Percentiles rank a stretch among this genome's conserved stretches.
phyloP scores from a whole-genome alignment of 2,329 filamentous ascomycete genomes.

The Cladosporium phlei region DNA sequence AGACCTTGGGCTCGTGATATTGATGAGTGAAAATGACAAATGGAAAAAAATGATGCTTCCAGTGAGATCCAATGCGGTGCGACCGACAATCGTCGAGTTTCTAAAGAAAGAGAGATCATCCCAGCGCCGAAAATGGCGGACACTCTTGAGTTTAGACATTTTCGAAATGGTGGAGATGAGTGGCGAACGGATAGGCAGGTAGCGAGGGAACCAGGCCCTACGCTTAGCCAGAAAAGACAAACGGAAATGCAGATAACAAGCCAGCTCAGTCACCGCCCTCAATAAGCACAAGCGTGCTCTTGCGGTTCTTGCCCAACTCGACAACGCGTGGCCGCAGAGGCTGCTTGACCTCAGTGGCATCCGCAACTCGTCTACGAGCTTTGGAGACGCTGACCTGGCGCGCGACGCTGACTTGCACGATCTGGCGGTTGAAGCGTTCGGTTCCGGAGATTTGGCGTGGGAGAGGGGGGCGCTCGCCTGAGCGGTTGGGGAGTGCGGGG shows the following conservation, averaged over 20 bases:
- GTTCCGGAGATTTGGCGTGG: slow-evolving; percentile 17
- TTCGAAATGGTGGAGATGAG: too few relatives aligned
- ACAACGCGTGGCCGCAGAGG: slow-evolving; percentile 30
- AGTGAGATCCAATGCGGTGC: too few relatives aligned
- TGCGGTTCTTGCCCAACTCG: slow-evolving; percentile 28
- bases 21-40: too few relatives aligned
- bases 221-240: too few relatives aligned
- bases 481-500: background rate
- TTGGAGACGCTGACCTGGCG: slow-evolving; percentile 13
- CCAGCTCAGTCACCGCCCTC: slow-evolving; percentile 18
- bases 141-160: too few relatives aligned
- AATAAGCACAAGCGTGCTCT: slow-evolving; percentile 29
- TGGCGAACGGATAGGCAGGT: too few relatives aligned
- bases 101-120: too few relatives aligned
- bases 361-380: slow-evolving; percentile 7
- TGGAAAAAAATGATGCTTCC: too few relatives aligned
- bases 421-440: slow-evolving; percentile 9
- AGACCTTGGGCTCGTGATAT: too few relatives aligned
- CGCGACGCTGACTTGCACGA: slow-evolving; percentile 14
- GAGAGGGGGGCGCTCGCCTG: slow-evolving; percentile 8
- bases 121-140: too few relatives aligned
- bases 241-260: background rate
- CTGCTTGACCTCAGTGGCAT: slow-evolving; percentile 22
- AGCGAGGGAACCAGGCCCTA: too few relatives aligned
- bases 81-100: too few relatives aligned